Conservation (phyloP, 73 alveolate genomes). For the Stentor roeselii region DNA sequence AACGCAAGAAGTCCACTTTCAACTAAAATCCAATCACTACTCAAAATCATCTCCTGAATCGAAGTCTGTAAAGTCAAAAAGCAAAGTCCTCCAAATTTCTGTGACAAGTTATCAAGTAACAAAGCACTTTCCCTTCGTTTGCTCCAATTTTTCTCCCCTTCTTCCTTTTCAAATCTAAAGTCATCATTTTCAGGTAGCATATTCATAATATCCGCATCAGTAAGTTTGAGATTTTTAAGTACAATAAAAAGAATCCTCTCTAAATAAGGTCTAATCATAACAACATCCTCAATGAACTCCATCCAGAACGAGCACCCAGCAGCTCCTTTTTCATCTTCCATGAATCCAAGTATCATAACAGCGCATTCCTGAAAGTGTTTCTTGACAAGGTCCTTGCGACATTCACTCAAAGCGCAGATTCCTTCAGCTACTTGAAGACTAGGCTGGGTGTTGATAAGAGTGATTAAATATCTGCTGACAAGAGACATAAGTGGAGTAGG, state of each 20-base stretch:
- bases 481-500: conserved; percentile 1
- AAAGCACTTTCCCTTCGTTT: conserved; percentile 11
- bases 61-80: background rate
- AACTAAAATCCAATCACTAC: background rate
- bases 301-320: background rate
- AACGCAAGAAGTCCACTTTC: conserved; percentile 8
- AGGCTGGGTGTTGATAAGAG: background rate
- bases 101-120: background rate
- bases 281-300: background rate
- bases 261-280: background rate
- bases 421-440: conserved; percentile 8
- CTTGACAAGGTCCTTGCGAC: background rate
- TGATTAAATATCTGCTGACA: background rate
- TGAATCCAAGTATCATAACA: background rate
- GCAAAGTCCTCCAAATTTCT: background rate
- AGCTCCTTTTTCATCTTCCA: background rate
- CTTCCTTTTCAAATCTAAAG: conserved; percentile 18
- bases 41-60: background rate
- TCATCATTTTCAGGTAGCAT: conserved; percentile 22
- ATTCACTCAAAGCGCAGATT: background rate
- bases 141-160: conserved; percentile 7
- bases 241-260: background rate
- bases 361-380: background rate
- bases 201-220: background rate
- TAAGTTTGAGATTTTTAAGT: background rate